phyloP scores from a whole-genome alignment of 2,329 filamentous ascomycete species.

The Fusarium sp. region DNA sequence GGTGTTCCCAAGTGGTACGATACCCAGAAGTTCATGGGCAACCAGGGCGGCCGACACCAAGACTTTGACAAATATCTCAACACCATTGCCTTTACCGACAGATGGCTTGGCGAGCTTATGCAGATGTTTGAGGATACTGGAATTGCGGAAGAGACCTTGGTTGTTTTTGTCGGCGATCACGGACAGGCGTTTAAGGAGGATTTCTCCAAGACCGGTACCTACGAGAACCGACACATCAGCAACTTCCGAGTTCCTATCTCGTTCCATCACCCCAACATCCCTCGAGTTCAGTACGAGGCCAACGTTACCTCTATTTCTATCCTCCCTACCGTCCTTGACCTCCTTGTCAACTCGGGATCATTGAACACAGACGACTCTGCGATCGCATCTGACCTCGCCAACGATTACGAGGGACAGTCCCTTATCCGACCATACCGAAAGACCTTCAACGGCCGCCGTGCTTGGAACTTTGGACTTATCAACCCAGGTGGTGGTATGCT shows the following conservation, averaged over 20 bases:
- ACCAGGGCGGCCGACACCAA: conserved; percentile 35
- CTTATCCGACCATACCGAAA: conserved; percentile 46
- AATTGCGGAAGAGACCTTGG: conserved; percentile 50
- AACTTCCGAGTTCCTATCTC: conserved; percentile 50
- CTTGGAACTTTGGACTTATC: conserved; percentile 52
- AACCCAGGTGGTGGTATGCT: conserved; percentile 51
- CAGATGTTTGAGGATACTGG: conserved; percentile 49
- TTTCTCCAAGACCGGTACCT: conserved; percentile 47
- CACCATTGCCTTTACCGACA: conserved; percentile 48
- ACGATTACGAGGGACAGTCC: conserved; percentile 51
- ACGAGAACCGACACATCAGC: conserved; percentile 49
- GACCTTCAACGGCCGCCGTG: conserved; percentile 39
- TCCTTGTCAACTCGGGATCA: conserved; percentile 49
- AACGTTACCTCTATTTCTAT: conserved; percentile 49
- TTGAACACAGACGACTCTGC: conserved; percentile 40
- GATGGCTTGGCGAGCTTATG: conserved; percentile 49
- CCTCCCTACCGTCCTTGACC: conserved; percentile 50
- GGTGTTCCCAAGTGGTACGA: conserved; percentile 44
- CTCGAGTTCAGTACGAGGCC: conserved; percentile 46
- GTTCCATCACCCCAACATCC: conserved; percentile 49
- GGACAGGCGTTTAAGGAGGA: conserved; percentile 51
- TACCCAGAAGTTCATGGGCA: conserved; percentile 41
- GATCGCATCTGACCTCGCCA: conserved; percentile 45
- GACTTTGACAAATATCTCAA: conserved; percentile 52
- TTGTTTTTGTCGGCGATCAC: conserved; percentile 51